These are phyloP conservation scores for Dacryopinax spathularia DNA, from an alignment of 768 basidiomycete species.

Conservation along the genomic window DNA sequence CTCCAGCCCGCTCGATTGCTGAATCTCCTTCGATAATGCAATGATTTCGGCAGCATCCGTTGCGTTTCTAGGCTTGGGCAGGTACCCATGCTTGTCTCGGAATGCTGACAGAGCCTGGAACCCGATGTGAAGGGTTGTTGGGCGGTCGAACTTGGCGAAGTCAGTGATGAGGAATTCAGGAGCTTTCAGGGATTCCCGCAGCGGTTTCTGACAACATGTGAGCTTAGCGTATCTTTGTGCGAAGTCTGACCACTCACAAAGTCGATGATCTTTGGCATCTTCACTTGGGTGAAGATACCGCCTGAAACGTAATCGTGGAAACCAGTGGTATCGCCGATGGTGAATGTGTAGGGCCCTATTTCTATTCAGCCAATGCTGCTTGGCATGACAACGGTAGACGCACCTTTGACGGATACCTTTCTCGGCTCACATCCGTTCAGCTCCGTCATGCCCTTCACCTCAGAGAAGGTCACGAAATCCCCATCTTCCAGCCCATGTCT, in stretches of 20 bases:
- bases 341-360: conserved; percentile 80
- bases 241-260: conserved; percentile 48
- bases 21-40: conserved; percentile 58
- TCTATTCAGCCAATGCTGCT: neutral
- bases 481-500: conserved; percentile 98
- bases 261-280: conserved; percentile 92
- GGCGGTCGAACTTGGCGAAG: conserved; percentile 93
- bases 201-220: conserved; percentile 56
- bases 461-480: conserved; percentile 90
- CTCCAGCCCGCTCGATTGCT: conserved; percentile 35
- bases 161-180: conserved; percentile 92
- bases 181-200: conserved; percentile 62
- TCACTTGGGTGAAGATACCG: conserved; percentile 94
- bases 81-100: conserved; percentile 41
- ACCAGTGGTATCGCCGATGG: conserved; percentile 79
- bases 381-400: neutral
- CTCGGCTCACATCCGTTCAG: conserved; percentile 83
- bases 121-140: conserved; percentile 75
- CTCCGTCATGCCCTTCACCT: conserved; percentile 89
- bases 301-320: conserved; percentile 68
- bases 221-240: conserved; percentile 6
- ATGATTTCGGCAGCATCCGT: conserved; percentile 66
- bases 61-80: conserved; percentile 70
- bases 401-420: conserved; percentile 76
- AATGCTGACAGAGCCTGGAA: conserved; percentile 89